Conservation (phyloP, 441 rosid genomes). For the Mallotus japonicus region DNA sequence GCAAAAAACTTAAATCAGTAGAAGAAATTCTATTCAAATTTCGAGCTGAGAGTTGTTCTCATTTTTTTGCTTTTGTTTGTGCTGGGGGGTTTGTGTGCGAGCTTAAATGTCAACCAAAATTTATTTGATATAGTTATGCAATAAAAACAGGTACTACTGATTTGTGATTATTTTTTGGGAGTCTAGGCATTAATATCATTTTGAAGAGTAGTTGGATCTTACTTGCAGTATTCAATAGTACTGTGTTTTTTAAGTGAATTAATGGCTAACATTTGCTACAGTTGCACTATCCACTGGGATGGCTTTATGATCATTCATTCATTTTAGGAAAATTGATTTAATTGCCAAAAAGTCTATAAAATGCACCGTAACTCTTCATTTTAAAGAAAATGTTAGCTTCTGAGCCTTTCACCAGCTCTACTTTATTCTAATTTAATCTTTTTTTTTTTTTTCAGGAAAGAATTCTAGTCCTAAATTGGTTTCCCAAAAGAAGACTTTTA, state of each 20-base stretch:
- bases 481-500: slow-evolving; percentile 25
- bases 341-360: not conserved
- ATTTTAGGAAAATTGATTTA: not conserved
- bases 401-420: slow-evolving; percentile 3
- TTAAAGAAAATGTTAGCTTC: not conserved
- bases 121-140: not conserved
- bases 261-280: not conserved
- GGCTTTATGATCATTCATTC: not conserved
- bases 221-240: not conserved
- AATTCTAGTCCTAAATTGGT: slow-evolving; percentile 22
- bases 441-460: slow-evolving; percentile 33
- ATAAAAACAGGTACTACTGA: not conserved
- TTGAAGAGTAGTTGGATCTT: too few relatives aligned
- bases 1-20: not conserved
- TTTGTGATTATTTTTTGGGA: not conserved
- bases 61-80: not conserved
- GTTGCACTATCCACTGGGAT: not conserved
- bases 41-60: not conserved
- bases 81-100: not conserved
- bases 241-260: not conserved
- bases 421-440: slow-evolving; percentile 1
- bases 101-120: not conserved
- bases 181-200: not conserved
- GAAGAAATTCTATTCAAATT: not conserved
- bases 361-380: not conserved